Base-by-base conservation (phyloP, 1,284 basidiomycete species). In the Ganoderma resinaceum region DNA sequence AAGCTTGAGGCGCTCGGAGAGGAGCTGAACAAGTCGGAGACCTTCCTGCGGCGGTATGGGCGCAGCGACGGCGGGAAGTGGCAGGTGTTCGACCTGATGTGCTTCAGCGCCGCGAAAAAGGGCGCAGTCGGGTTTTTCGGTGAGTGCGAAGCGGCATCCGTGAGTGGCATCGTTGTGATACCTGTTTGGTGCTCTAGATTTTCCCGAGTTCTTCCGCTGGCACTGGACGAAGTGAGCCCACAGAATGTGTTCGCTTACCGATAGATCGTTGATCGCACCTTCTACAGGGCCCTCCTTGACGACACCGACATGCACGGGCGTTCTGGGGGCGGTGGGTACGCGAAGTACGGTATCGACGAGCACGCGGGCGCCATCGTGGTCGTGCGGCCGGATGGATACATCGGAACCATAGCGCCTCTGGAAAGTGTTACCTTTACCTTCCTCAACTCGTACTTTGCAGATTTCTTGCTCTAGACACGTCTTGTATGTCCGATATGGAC, bases 371-470 rank as follows among this genome's bases (percentile, higher is more conserved):
- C 85, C 7, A 78, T 93, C 23, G 86, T 92, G 23, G 81, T 91
- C 29, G 87, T 93, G n/a, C 84, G 92, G 31, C 92, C 92, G 2
- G 92, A 94, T 73, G 92, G 91, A 9, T 93, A 93, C 70, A 86
- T 94, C 20, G 66, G 89, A 1, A 81, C 82, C 65, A 81, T 91
- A 23, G 82, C 82, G 0, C 84, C 89, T 0, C 77, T 91, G 62
- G 81, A 87, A 53, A 78, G 81, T 8, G 70, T 81, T 40, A 74
- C 79, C 3, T 81, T 81, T 40, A 74, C 79, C 3, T 81, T 80
- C 23, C 72, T 91, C 31, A 77, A 86, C 55, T 70, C 70, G 18
- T 91, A 90, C 80, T 90, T 91, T 67, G 76, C 80, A 0, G 76
- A 75, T 5, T 86, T 87, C 72, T 40, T 38, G 4, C 37, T 37